Conservation (phyloP, 106 monocot genomes). For the Agapanthus africanus region DNA sequence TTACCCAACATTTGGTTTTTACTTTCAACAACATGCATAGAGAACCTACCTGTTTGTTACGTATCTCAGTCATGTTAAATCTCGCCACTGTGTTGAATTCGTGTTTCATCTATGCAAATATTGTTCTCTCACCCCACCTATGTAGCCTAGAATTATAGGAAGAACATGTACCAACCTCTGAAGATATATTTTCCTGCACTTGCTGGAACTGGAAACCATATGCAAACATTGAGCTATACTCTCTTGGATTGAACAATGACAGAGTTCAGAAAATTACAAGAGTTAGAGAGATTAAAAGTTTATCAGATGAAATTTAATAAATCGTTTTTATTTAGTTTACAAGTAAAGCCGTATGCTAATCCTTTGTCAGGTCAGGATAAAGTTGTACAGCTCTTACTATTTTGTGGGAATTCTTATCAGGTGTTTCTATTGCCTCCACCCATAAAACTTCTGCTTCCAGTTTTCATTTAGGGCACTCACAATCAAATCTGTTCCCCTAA, state of each 20-base stretch:
- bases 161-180: background rate
- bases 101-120: background rate
- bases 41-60: background rate
- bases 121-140: background rate
- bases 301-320: background rate
- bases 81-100: background rate
- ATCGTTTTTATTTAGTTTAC: background rate
- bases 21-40: background rate
- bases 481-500: background rate
- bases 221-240: background rate
- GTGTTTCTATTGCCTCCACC: background rate
- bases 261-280: constrained; percentile 1
- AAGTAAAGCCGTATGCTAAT: background rate
- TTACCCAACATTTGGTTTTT: too few relatives aligned
- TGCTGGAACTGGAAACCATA: background rate
- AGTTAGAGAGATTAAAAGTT: background rate
- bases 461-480: background rate
- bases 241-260: background rate
- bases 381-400: background rate
- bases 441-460: background rate
- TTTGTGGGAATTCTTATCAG: background rate
- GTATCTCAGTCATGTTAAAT: background rate
- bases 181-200: background rate
- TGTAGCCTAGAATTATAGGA: background rate
- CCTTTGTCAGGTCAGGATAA: background rate